phyloP scores from a whole-genome alignment of 768 basidiomycete species.

The Hebeloma cylindrosporum region DNA sequence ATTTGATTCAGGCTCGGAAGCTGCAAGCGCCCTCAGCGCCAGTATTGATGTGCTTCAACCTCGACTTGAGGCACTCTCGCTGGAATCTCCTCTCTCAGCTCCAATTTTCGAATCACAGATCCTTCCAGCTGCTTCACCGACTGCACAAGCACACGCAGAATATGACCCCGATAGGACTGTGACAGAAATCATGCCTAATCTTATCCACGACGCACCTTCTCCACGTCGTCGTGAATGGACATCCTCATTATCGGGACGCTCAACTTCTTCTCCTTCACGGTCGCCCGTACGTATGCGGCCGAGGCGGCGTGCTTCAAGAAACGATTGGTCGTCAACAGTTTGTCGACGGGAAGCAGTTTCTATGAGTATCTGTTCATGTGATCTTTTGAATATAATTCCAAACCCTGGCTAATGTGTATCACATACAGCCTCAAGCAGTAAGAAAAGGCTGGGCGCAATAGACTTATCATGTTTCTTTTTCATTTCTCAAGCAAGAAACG shows the following conservation, averaged over 20 bases:
- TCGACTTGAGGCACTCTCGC: conserved; percentile 17
- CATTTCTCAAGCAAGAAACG: no score
- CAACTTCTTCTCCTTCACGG: conserved; percentile 54
- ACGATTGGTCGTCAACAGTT: conserved; percentile 12
- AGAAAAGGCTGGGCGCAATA: no score
- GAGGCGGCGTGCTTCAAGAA: conserved; percentile 23
- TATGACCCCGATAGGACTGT: conserved; percentile 18
- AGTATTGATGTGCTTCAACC: conserved; percentile 24
- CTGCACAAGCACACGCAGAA: conserved; percentile 1
- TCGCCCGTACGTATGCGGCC: conserved; percentile 46
- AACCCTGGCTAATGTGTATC: no score
- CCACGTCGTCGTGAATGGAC: conserved; percentile 28
- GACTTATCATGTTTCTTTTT: no score
- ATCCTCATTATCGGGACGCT: conserved; percentile 22
- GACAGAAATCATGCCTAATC: conserved; percentile 21
- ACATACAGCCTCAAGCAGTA: no score
- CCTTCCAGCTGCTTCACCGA: neutral
- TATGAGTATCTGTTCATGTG: conserved; percentile 31
- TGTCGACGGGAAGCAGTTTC: conserved; percentile 21
- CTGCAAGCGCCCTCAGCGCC: conserved; percentile 17
- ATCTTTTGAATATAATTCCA: no score
- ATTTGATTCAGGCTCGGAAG: conserved; percentile 28
- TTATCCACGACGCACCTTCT: conserved; percentile 29
- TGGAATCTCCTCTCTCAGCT: conserved; percentile 1
- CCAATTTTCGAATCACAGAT: neutral